These are phyloP conservation scores for Cornus kousa DNA, from an alignment of 148 eudicot species.

Conservation along the genomic window DNA sequence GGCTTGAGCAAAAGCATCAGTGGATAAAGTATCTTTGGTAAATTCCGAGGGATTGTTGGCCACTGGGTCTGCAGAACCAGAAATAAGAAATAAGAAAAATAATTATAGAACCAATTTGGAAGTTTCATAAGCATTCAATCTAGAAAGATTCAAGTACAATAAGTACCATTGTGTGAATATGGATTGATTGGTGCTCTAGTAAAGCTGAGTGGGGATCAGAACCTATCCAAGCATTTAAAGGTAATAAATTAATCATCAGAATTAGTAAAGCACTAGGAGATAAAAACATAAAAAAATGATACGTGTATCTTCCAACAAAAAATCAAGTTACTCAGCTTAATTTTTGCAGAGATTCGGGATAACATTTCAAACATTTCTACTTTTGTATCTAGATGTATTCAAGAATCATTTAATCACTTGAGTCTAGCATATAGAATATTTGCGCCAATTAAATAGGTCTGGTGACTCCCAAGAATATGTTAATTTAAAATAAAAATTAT, in stretches of 20 bases:
- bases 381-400: not conserved
- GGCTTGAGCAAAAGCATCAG: slow-evolving; percentile 81
- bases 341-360: not conserved
- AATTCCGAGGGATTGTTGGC: slow-evolving; percentile 56
- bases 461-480: too few relatives aligned
- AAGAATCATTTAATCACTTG: not conserved
- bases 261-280: not conserved
- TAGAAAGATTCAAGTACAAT: not conserved
- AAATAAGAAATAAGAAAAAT: not conserved
- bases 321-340: not conserved
- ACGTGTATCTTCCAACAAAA: not conserved
- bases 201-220: slow-evolving; percentile 86
- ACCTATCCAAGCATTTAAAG: slow-evolving; percentile 42
- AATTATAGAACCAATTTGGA: not conserved
- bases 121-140: not conserved
- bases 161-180: slow-evolving; percentile 77
- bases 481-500: too few relatives aligned
- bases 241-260: not conserved
- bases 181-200: slow-evolving; percentile 69
- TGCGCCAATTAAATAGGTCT: not conserved
- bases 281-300: too few relatives aligned
- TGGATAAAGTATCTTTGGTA: slow-evolving; percentile 61
- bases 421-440: not conserved
- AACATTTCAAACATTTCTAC: not conserved
- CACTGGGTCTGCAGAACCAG: slow-evolving; percentile 64